Evolutionary conservation across 2,329 filamentous ascomycete genomes (phyloP).

Genomic region (Tolypocladium nubicola): DNA sequence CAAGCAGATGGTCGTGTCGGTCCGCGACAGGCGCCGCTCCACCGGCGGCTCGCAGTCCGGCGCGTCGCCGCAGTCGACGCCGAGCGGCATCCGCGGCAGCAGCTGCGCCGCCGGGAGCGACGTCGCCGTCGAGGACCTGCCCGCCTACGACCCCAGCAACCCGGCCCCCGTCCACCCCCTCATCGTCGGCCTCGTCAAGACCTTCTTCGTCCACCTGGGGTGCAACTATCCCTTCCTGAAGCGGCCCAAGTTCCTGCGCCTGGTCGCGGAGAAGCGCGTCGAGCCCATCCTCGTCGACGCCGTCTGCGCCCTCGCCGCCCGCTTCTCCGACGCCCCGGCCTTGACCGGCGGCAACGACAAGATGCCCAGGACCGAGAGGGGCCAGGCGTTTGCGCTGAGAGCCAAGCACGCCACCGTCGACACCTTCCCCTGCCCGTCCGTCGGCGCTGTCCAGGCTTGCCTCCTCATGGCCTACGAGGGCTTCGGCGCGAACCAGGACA

Average conservation of each 20-base stretch:
- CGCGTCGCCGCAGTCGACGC: slow-evolving; percentile 35
- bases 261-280: slow-evolving; percentile 69
- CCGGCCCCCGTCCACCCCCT: slow-evolving; percentile 60
- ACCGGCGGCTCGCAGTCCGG: slow-evolving; percentile 46
- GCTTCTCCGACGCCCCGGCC: slow-evolving; percentile 57
- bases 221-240: slow-evolving; percentile 81
- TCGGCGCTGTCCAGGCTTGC: slow-evolving; percentile 75
- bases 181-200: slow-evolving; percentile 66
- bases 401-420: slow-evolving; percentile 77
- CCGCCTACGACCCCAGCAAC: slow-evolving; percentile 68
- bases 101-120: slow-evolving; percentile 32
- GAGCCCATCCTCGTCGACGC: slow-evolving; percentile 81
- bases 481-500: slow-evolving; percentile 81
- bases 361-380: slow-evolving; percentile 54
- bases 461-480: slow-evolving; percentile 80
- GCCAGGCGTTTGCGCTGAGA: slow-evolving; percentile 67
- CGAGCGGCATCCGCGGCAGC: slow-evolving; percentile 23
- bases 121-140: slow-evolving; percentile 42
- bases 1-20: slow-evolving; percentile 82
- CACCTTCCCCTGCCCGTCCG: slow-evolving; percentile 70
- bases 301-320: slow-evolving; percentile 70
- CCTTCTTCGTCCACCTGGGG: slow-evolving; percentile 72
- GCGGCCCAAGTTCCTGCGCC: slow-evolving; percentile 59
- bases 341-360: slow-evolving; percentile 37
- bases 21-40: slow-evolving; percentile 54